Evolutionary conservation across 192 early-diverging fungal genomes (phyloP), one percentile per base, ranked within the genome.

Genomic region (Thamnidium elegans): DNA sequence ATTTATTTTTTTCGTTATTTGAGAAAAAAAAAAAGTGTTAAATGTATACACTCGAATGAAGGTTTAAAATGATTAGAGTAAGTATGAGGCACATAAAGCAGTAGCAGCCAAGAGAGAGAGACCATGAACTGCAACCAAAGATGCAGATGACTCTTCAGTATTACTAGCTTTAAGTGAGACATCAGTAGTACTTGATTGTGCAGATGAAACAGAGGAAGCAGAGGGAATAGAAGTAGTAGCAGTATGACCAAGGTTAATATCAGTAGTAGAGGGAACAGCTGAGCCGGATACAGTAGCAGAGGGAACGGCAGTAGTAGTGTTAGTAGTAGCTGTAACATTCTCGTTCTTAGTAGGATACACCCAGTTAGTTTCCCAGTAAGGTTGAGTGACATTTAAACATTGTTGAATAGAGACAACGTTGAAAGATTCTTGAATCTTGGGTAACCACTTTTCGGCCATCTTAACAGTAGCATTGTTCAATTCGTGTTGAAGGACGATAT

Each of bases 371-470:
- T 78, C 71, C 65, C 76, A 78, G 26, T 78, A 74, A 26, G 71
- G 68, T 21, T 70, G 55, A 48, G n/a, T 67, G 55, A 48, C 76
- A 78, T 23, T 51, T 19, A 19, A 43, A 39, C 2, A 65, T 50
- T 14, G 62, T 53, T 26, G 65, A 46, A 9, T 26, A 62, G 36
- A 5, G 44, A 71, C 61, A 10, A 70, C 69, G 11, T 67, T 59
- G 62, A 70, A 78, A 4, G 39, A 15, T 46, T 66, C 26, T 26
- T 78, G 60, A 15, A 78, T 46, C 9, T 43, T 53, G 52, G 75
- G 72, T 10, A 81, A 64, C 73, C 78, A 67, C 0, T 64, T 77
- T 42, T 73, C 71, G 32, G 80, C 66, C 72, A 81, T 45, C 5
- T 7, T 34, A 23, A 77, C 64, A 1, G 80, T 79, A 15, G 65